Evolutionary conservation across 768 basidiomycete species (phyloP).

Genomic region (Trametes gibbosa): DNA sequence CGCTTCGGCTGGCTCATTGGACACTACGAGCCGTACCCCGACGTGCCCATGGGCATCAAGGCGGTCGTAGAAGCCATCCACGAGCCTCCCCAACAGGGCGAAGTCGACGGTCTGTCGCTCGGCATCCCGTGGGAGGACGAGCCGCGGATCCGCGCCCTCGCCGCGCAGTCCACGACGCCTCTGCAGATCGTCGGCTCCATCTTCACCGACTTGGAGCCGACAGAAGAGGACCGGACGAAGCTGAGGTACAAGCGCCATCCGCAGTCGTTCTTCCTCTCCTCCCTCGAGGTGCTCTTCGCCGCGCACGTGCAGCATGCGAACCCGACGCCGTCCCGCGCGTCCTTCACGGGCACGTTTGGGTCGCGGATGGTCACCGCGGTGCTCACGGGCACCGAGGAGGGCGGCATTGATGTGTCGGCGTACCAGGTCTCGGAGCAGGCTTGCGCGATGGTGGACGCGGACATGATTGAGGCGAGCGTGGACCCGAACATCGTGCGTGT

Average conservation of each 20-base stretch:
- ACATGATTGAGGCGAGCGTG: constrained; percentile 96
- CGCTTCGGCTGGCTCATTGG: constrained; percentile 95
- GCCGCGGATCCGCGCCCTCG: constrained; percentile 68
- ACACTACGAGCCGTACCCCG: constrained; percentile 86
- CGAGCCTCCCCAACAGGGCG: constrained; percentile 94
- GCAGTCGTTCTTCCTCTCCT: constrained; percentile 92
- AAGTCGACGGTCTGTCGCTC: constrained; percentile 87
- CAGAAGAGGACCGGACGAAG: constrained; percentile 83
- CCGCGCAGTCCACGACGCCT: constrained; percentile 57
- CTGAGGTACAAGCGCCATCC: constrained; percentile 90
- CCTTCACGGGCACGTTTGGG: constrained; percentile 80
- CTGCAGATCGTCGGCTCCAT: constrained; percentile 89
- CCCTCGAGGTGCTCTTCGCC: constrained; percentile 89
- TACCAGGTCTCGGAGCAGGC: constrained; percentile 98
- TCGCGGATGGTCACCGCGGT: constrained; percentile 94
- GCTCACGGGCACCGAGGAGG: constrained; percentile 86
- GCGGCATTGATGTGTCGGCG: constrained; percentile 85
- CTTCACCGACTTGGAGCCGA: constrained; percentile 91
- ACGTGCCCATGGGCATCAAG: constrained; percentile 98
- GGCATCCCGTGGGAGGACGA: constrained; percentile 95
- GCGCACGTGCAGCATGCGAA: constrained; percentile 79
- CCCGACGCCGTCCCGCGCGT: constrained; percentile 72
- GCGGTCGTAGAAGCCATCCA: constrained; percentile 97
- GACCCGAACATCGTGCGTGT: constrained; percentile 92
- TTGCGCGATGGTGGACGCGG: constrained; percentile 94